Conservation (phyloP, 2,329 filamentous ascomycete species). For the Aschersonia sp. region DNA sequence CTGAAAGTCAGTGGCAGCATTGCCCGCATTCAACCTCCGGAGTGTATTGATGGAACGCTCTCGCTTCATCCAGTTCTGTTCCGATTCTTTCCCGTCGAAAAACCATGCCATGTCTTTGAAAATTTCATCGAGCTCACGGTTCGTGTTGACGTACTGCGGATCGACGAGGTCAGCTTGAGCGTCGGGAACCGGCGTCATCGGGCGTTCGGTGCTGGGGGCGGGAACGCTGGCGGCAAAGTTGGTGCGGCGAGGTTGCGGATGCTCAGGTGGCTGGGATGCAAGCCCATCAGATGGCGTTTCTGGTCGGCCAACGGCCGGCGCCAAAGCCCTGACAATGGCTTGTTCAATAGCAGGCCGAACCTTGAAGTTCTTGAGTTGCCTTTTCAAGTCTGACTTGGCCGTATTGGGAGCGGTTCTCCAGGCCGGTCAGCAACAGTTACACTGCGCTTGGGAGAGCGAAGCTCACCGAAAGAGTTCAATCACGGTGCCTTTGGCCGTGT, state of each 20-base stretch:
- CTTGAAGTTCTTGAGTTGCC: conserved; percentile 68
- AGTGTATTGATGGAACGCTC: conserved; percentile 70
- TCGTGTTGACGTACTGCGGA: conserved; percentile 69
- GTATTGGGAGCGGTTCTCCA: conserved; percentile 58
- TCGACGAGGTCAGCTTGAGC: conserved; percentile 56
- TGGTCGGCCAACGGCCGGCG: conserved; percentile 31
- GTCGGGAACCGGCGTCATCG: conserved; percentile 49
- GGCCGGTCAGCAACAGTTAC: conserved; percentile 3
- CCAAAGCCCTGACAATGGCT: conserved; percentile 64
- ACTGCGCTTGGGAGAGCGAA: neutral
- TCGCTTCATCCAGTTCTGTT: conserved; percentile 79
- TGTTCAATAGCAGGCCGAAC: conserved; percentile 76
- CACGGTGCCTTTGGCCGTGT: conserved; percentile 67
- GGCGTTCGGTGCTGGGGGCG: conserved; percentile 32
- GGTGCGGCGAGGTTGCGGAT: conserved; percentile 19
- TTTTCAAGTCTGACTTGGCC: conserved; percentile 80
- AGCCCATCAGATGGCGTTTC: conserved; percentile 25
- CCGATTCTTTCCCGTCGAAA: conserved; percentile 81
- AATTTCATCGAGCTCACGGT: conserved; percentile 76
- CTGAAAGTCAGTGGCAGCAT: conserved; percentile 63
- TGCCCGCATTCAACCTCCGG: conserved; percentile 67
- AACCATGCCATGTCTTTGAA: conserved; percentile 65
- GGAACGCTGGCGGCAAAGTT: conserved; percentile 37
- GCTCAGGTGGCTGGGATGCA: conserved; percentile 10
- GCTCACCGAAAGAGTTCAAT: conserved; percentile 70